A percentile compares a stretch with the other conserved stretches of the same genome.
phyloP scores from a whole-genome alignment of 2,329 filamentous ascomycete genomes.

The Venturia pyrina region DNA sequence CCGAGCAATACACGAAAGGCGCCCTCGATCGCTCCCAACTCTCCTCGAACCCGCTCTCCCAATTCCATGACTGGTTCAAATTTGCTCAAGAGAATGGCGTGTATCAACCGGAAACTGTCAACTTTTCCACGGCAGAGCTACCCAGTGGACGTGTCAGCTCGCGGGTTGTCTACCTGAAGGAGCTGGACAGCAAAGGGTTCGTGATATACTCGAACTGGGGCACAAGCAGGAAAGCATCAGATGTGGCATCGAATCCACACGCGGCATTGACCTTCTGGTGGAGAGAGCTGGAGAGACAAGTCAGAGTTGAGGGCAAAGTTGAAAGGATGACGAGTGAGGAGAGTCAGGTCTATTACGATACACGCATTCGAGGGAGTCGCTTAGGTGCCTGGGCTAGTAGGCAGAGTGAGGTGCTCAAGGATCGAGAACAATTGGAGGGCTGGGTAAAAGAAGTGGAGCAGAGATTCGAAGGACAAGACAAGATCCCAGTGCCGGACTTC shows the following conservation, averaged over 20 bases:
- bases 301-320: conserved; percentile 72
- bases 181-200: conserved; percentile 74
- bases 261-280: conserved; percentile 87
- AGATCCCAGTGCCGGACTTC: conserved; percentile 84
- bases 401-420: conserved; percentile 68
- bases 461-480: conserved; percentile 62
- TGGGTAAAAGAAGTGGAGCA: conserved; percentile 69
- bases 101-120: conserved; percentile 78
- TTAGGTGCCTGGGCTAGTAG: conserved; percentile 89
- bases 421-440: conserved; percentile 61
- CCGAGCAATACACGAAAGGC: conserved; percentile 64
- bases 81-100: conserved; percentile 53
- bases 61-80: conserved; percentile 87
- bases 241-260: conserved; percentile 64
- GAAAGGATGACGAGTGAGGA: conserved; percentile 60
- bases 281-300: conserved; percentile 76
- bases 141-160: conserved; percentile 77
- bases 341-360: conserved; percentile 57
- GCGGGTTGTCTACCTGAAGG: conserved; percentile 89
- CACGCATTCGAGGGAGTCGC: conserved; percentile 64
- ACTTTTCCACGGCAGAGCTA: conserved; percentile 71
- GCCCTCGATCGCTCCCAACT: conserved; percentile 54
- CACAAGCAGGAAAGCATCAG: conserved; percentile 57
- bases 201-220: conserved; percentile 92
- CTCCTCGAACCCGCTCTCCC: conserved; percentile 55